Evolutionary conservation across 179 eudicot species (phyloP).

Genomic region (Silene coronaria): DNA sequence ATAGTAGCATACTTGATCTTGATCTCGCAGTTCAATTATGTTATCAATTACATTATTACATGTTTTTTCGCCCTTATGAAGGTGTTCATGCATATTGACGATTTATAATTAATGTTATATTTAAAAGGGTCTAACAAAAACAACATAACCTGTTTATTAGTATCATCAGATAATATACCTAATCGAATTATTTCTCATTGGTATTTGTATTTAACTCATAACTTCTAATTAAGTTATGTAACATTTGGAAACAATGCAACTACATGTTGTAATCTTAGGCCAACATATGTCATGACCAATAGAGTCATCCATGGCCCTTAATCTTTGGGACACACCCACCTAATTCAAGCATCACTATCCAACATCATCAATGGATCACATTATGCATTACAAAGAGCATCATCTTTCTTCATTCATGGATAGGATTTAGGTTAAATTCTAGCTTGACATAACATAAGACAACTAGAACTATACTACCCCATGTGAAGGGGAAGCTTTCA

Average conservation of each 20-base stretch:
- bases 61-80: no score
- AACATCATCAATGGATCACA: slow-evolving; percentile 14
- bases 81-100: no score
- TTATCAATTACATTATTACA: no score
- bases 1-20: no score
- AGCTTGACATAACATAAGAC: slow-evolving; percentile 1
- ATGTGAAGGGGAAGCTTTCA: slow-evolving; percentile 30
- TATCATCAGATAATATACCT: background rate
- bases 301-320: slow-evolving; percentile 5
- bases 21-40: no score
- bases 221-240: background rate
- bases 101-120: no score
- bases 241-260: background rate
- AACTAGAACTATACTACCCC: slow-evolving; percentile 16
- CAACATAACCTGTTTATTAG: no score
- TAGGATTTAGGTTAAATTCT: background rate
- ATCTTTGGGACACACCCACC: slow-evolving; percentile 9
- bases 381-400: background rate
- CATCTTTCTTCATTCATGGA: slow-evolving; percentile 11
- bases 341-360: slow-evolving; percentile 17
- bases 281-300: slow-evolving; percentile 10
- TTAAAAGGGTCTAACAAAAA: no score
- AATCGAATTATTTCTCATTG: background rate
- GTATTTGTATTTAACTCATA: background rate
- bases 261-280: background rate